Percentiles rank a stretch among this genome's conserved stretches.
phyloP scores from a whole-genome alignment of 306 rosid species.

The Malus asiatica region DNA sequence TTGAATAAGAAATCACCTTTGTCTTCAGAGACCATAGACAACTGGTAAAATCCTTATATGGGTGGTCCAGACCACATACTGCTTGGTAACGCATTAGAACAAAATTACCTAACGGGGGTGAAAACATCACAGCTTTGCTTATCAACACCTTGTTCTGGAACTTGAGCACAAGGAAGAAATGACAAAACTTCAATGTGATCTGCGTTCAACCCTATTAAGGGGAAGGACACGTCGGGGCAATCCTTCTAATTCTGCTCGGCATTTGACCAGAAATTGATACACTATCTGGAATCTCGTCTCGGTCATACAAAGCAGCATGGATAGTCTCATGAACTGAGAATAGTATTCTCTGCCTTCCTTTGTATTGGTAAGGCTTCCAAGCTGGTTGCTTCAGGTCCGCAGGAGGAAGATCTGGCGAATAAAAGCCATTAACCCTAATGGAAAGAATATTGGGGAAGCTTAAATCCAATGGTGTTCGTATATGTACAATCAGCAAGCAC shows the following conservation, averaged over 20 bases:
- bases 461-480: conserved; percentile 82
- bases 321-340: conserved; percentile 73
- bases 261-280: conserved; percentile 82
- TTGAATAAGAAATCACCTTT: conserved; percentile 95
- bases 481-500: too few relatives aligned
- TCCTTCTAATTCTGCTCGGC: conserved; percentile 90
- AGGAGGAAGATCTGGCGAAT: conserved; percentile 73
- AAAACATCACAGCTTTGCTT: conserved; percentile 81
- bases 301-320: conserved; percentile 83
- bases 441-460: conserved; percentile 63
- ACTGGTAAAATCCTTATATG: conserved; percentile 79
- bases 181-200: conserved; percentile 62
- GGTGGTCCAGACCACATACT: conserved; percentile 69
- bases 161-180: conserved; percentile 82
- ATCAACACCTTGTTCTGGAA: conserved; percentile 78
- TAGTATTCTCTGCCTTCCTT: conserved; percentile 77
- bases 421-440: conserved; percentile 73
- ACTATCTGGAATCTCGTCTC: conserved; percentile 88
- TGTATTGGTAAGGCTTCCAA: conserved; percentile 92
- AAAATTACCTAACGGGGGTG: conserved; percentile 94
- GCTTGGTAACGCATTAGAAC: conserved; percentile 82
- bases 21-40: conserved; percentile 97
- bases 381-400: conserved; percentile 91
- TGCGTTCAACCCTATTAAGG: conserved; percentile 25
- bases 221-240: conserved; percentile 96